These are phyloP conservation scores for Cryptococcus sp. DNA, from an alignment of 1,284 basidiomycete species.

Conservation along the genomic window DNA sequence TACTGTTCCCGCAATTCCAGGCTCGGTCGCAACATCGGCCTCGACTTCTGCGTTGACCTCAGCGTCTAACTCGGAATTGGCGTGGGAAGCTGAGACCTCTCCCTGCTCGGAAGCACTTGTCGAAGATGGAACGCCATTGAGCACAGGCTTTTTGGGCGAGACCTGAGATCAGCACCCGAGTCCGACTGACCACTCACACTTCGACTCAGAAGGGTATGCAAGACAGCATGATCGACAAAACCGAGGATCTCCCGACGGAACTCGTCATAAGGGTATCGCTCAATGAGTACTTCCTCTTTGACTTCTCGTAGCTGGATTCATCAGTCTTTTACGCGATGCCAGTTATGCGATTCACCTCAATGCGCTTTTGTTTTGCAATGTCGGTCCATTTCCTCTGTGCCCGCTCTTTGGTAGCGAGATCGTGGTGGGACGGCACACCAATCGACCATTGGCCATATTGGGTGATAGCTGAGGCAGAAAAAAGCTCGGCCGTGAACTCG, in stretches of 20 bases:
- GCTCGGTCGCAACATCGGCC: no score
- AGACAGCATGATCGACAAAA: conserved; percentile 16
- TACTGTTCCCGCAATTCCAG: no score
- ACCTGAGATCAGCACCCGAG: neutral
- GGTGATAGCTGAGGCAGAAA: neutral
- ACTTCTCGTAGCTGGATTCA: neutral
- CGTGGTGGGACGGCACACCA: no score
- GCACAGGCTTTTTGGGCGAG: neutral
- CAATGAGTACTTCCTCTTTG: conserved; percentile 1
- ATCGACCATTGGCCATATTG: conserved; percentile 23
- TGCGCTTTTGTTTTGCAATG: conserved; percentile 6
- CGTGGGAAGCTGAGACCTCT: no score
- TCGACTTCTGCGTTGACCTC: no score
- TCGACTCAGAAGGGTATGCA: conserved; percentile 2
- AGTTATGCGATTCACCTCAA: conserved; percentile 16
- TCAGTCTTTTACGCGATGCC: no score
- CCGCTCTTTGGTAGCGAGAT: neutral
- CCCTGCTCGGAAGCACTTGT: no score
- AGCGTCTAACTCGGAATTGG: no score
- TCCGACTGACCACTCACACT: neutral
- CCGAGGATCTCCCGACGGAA: conserved; percentile 21
- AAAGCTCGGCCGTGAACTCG: neutral
- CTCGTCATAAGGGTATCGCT: conserved; percentile 14
- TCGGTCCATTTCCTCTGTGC: conserved; percentile 12
- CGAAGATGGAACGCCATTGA: neutral